phyloP scores from a whole-genome alignment of 257 asterid genomes.

The Scutellaria minor region DNA sequence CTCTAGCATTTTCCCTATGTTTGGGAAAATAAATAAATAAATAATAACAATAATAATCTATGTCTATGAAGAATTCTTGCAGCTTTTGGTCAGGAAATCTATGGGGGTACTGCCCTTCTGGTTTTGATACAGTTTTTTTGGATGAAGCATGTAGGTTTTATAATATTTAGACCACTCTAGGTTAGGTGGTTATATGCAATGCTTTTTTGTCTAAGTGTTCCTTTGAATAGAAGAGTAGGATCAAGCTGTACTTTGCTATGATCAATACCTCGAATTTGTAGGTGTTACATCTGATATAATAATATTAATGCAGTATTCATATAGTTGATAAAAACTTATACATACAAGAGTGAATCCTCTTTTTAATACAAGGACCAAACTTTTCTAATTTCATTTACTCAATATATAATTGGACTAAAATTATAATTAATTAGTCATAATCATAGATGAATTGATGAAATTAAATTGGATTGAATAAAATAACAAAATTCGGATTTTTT shows the following conservation, averaged over 20 bases:
- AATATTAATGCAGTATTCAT: too few species aligned
- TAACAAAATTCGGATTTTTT: too few species aligned
- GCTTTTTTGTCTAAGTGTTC: conserved; percentile 31
- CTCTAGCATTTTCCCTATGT: conserved; percentile 21
- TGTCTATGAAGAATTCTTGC: conserved; percentile 25
- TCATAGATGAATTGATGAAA: too few species aligned
- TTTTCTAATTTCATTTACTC: too few species aligned
- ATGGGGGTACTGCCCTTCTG: conserved; percentile 27
- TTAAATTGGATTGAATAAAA: too few species aligned
- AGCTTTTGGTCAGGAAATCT: conserved; percentile 46
- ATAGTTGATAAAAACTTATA: too few species aligned
- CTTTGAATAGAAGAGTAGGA: conserved; percentile 1
- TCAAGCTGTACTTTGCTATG: conserved; percentile 4
- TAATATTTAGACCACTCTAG: conserved; percentile 15
- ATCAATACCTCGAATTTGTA: too few species aligned
- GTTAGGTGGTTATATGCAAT: conserved; percentile 26
- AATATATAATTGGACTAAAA: too few species aligned
- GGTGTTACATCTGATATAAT: too few species aligned
- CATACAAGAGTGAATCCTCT: too few species aligned
- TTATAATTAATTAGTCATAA: too few species aligned
- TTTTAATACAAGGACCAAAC: too few species aligned
- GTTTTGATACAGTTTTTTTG: conserved; percentile 27
- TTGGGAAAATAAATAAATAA: conserved; percentile 14
- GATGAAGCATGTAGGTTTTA: conserved; percentile 9
- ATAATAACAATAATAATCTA: neutral